A percentile compares a stretch with the other conserved stretches of the same genome.
phyloP scores from a whole-genome alignment of 805 yeast species.

The Metschnikowia cubensis region DNA sequence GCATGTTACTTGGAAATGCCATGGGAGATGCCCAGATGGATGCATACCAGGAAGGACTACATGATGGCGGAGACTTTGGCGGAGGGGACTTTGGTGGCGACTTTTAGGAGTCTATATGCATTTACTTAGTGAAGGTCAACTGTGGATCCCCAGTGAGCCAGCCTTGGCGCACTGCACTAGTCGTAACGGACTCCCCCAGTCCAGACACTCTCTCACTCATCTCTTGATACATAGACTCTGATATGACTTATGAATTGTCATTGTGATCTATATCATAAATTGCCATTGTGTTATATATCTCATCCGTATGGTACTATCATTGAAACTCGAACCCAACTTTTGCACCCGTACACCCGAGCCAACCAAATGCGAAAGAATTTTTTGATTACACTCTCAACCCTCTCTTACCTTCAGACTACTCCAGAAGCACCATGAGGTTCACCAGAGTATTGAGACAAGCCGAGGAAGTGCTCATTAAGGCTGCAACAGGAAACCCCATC shows the following conservation, averaged over 20 bases:
- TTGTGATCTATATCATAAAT: too few species aligned
- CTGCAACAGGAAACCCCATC: constrained; percentile 67
- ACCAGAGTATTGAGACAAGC: constrained; percentile 40
- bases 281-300: background rate
- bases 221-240: background rate
- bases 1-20: constrained; percentile 48
- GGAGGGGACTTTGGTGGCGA: constrained; percentile 21
- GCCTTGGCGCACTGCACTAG: background rate
- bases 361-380: constrained; percentile 14
- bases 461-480: constrained; percentile 53
- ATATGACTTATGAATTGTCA: background rate
- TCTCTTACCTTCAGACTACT: background rate
- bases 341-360: constrained; percentile 18
- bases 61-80: constrained; percentile 30
- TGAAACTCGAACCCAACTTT: background rate
- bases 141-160: background rate
- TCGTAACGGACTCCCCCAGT: background rate
- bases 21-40: constrained; percentile 29
- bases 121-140: background rate
- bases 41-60: constrained; percentile 26
- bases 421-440: constrained; percentile 32
- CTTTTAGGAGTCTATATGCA: background rate
- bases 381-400: constrained; percentile 4
- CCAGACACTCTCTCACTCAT: too few species aligned
- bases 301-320: background rate